Evolutionary conservation across 2,329 filamentous ascomycete genomes (phyloP), one percentile per base, ranked within the genome.

Genomic region (Passalora sequoiae): DNA sequence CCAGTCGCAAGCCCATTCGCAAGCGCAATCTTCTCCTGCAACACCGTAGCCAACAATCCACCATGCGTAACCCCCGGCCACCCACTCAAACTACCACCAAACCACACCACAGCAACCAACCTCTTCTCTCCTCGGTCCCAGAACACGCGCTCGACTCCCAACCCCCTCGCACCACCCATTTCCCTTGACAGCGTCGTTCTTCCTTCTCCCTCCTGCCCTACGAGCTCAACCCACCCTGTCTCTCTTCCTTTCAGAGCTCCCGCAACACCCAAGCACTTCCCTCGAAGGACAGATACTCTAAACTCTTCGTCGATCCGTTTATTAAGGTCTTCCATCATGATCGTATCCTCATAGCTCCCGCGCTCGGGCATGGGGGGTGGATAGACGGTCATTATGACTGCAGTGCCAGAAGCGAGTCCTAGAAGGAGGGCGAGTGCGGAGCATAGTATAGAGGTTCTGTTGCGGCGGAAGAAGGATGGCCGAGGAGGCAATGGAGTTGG

Each of bases 61-160:
- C 85, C 85, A 66, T 91, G 85, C 39, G 80, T 78, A 29, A 85
- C 71, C 9, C 76, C 75, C 1, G 84, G 84, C 82, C 83, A 89
- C 3, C 86, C 84, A 36, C 74, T 70, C 15, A 83, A 60, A 1
- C 71, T 76, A n/a, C 70, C 63, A 5, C 85, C 86, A 41, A 89
- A 73, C 69, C 74, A 84, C 4, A 89, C 69, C n/a, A 89, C 71
- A 38, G 73, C 76, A 8, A 82, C 67, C 24, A 80, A 62, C 55
- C 79, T 76, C 52, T 78, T 73, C 5, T 79, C 77, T 21, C 63
- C 62, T 3, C 67, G 58, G 59, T 85, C 78, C 70, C 74, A 78
- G 59, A 86, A 89, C 1, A 84, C 66, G 55, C 76, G 73, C 69
- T 86, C 76, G 55, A 65, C 61, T 6, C 67, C 70, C 16, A 73